Percentiles rank a stretch among this genome's conserved stretches.
phyloP scores from a whole-genome alignment of 1,284 basidiomycete species.

The Sporisorium exsertum region DNA sequence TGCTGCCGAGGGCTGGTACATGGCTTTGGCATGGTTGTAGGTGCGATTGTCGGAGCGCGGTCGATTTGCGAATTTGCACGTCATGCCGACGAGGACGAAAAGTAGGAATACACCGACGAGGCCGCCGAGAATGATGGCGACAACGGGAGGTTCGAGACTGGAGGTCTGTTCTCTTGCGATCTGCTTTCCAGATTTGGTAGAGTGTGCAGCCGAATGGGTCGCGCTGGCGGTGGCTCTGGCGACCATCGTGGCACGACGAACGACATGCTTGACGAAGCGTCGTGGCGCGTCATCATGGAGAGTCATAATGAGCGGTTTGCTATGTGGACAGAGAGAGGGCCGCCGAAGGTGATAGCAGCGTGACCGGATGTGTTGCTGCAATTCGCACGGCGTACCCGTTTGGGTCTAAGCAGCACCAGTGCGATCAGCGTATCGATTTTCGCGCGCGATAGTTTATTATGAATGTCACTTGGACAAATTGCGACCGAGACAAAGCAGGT shows the following conservation, averaged over 20 bases:
- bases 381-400: background rate
- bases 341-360: too few relatives aligned
- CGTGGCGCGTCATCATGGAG: constrained; percentile 25
- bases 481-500: constrained; percentile 5
- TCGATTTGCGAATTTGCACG: constrained; percentile 42
- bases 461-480: too few relatives aligned
- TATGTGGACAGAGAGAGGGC: too few relatives aligned
- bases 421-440: background rate
- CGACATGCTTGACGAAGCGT: constrained; percentile 50
- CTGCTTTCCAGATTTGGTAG: background rate
- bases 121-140: constrained; percentile 43
- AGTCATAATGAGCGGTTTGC: constrained; percentile 16
- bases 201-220: constrained; percentile 5
- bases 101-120: constrained; percentile 42
- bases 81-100: constrained; percentile 44
- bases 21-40: constrained; percentile 17
- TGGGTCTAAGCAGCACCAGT: background rate
- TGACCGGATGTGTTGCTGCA: background rate
- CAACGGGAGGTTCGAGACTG: constrained; percentile 27
- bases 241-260: constrained; percentile 31
- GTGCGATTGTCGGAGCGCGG: constrained; percentile 29
- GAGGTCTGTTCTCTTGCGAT: constrained; percentile 36
- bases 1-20: constrained; percentile 54
- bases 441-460: background rate
- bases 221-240: constrained; percentile 17